Percentiles rank a stretch among this genome's conserved stretches.
phyloP scores from a whole-genome alignment of 2,329 filamentous ascomycete species.

The Raffaelea arxii region DNA sequence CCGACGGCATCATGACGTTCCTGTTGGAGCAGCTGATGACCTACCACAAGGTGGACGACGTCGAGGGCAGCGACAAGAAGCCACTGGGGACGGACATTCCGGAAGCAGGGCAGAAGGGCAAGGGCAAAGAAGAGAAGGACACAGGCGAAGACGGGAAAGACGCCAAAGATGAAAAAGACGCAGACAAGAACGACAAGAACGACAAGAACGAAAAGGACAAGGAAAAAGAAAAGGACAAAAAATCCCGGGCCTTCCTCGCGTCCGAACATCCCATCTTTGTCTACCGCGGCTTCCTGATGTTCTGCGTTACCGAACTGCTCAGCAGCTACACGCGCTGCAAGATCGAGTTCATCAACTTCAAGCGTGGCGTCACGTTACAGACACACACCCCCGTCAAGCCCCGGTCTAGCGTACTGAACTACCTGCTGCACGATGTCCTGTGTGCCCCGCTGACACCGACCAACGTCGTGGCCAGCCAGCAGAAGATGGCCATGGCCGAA shows the following conservation, averaged over 20 bases:
- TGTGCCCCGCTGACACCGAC: constrained; percentile 24
- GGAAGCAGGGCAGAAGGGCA: background rate
- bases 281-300: constrained; percentile 89
- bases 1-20: constrained; percentile 92
- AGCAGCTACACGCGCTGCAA: constrained; percentile 91
- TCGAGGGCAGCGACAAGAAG: constrained; percentile 33
- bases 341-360: constrained; percentile 98
- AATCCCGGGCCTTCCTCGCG: constrained; percentile 72
- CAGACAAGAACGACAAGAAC: constrained; percentile 14
- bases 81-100: constrained; percentile 9
- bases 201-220: constrained; percentile 10
- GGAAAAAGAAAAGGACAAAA: constrained; percentile 51
- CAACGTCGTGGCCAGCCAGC: constrained; percentile 70
- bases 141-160: too few species aligned
- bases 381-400: constrained; percentile 88
- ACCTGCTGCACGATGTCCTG: constrained; percentile 73
- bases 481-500: constrained; percentile 72
- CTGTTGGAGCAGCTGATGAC: constrained; percentile 84
- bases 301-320: constrained; percentile 82
- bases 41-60: constrained; percentile 88
- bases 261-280: constrained; percentile 94
- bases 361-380: constrained; percentile 76
- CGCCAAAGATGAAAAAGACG: too few species aligned
- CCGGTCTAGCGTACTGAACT: constrained; percentile 84
- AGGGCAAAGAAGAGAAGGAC: background rate